Evolutionary conservation across 2,329 filamentous ascomycete genomes (phyloP).

Genomic region (Endoconidiophora laricicola): DNA sequence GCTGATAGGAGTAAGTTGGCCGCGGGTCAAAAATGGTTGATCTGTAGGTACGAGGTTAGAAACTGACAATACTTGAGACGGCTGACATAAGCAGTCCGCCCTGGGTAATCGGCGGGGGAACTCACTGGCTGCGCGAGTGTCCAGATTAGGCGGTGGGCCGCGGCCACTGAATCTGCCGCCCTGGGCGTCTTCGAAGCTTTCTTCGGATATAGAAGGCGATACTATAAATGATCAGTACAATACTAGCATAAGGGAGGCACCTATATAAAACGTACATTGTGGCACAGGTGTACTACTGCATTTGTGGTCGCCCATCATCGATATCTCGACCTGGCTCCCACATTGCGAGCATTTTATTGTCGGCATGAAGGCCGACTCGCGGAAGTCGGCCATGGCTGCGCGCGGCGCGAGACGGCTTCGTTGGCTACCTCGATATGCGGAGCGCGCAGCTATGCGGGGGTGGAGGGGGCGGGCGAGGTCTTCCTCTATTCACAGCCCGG

Average conservation of each 20-base stretch:
- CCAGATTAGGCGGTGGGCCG: conserved; percentile 27
- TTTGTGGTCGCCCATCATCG: conserved; percentile 70
- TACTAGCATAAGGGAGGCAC: not conserved
- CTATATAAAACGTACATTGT: conserved; percentile 3
- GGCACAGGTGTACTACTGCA: conserved; percentile 26
- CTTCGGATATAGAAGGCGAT: conserved; percentile 8
- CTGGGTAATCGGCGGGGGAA: not conserved
- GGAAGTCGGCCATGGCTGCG: conserved; percentile 22
- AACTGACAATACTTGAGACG: not conserved
- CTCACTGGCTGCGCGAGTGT: conserved; percentile 38
- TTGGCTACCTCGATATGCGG: too few relatives aligned
- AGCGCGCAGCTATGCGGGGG: too few relatives aligned
- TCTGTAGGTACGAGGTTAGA: conserved; percentile 23
- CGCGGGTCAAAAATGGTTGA: conserved; percentile 34
- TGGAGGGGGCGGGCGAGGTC: too few relatives aligned
- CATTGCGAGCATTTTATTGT: conserved; percentile 81
- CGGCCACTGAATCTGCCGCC: conserved; percentile 3
- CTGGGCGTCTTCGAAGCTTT: conserved; percentile 4
- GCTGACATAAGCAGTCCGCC: not conserved
- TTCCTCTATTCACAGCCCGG: too few relatives aligned
- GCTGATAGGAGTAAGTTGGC: conserved; percentile 48
- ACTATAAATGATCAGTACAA: not conserved
- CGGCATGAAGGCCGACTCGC: conserved; percentile 57
- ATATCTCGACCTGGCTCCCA: conserved; percentile 61
- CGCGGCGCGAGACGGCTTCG: too few relatives aligned